Percentiles rank a stretch among this genome's conserved stretches.
These are phyloP conservation scores for Carnegiea gigantea DNA, from an alignment of 179 eudicot species.

Conservation along the genomic window DNA sequence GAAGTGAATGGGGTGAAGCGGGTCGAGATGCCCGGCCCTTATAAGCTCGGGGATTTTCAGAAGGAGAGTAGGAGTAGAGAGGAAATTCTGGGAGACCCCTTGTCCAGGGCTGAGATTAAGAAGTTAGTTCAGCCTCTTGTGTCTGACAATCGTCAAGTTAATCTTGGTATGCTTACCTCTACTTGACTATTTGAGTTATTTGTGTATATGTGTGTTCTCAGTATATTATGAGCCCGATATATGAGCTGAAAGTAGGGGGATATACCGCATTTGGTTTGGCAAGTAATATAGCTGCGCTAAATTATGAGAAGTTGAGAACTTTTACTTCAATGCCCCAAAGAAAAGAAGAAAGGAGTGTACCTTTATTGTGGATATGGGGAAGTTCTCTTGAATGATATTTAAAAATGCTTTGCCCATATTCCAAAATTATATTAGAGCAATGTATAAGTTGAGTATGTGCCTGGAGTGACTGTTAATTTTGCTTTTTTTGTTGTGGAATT, in stretches of 20 bases:
- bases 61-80: slow-evolving; percentile 43
- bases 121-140: slow-evolving; percentile 54
- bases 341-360: too few species aligned
- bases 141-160: slow-evolving; percentile 53
- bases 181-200: background rate
- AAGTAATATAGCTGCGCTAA: too few species aligned
- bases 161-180: slow-evolving; percentile 32
- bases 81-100: slow-evolving; percentile 70
- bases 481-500: background rate
- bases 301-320: too few species aligned
- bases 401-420: too few species aligned
- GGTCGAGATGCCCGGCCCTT: slow-evolving; percentile 46
- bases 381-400: too few species aligned
- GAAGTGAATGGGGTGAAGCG: slow-evolving; percentile 32
- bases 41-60: slow-evolving; percentile 45
- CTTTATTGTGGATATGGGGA: too few species aligned
- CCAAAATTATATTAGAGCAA: too few species aligned
- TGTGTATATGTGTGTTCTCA: background rate
- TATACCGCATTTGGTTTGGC: background rate
- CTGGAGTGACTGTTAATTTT: too few species aligned
- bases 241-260: background rate
- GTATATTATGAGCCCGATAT: background rate
- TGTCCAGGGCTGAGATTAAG: slow-evolving; percentile 59
- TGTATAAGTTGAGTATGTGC: too few species aligned
- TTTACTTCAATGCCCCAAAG: too few species aligned